Evolutionary conservation across 2,329 filamentous ascomycete species (phyloP).

Genomic region (Ophiocordyceps camponoti-saundersi): DNA sequence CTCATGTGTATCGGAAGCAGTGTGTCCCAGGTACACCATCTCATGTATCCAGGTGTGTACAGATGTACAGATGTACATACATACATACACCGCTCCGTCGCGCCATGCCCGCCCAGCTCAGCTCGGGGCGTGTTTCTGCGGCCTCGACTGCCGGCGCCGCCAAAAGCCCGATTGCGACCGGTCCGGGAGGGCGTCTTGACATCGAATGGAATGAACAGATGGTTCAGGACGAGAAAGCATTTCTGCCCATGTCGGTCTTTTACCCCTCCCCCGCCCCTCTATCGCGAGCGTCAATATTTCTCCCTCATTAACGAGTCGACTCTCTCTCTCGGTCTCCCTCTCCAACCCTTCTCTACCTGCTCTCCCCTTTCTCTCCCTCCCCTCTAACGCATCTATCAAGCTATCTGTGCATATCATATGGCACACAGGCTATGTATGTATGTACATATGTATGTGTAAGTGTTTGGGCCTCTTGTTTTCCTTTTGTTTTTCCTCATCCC

Average conservation of each 20-base stretch:
- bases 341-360: too few relatives aligned
- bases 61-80: too few relatives aligned
- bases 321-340: neutral
- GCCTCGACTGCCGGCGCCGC: neutral
- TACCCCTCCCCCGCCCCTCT: too few relatives aligned
- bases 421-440: too few relatives aligned
- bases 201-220: neutral
- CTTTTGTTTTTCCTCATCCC: neutral
- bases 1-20: too few relatives aligned
- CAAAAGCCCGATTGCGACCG: neutral
- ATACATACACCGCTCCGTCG: neutral
- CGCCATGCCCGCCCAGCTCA: neutral
- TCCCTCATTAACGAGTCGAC: neutral
- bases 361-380: too few relatives aligned
- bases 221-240: neutral
- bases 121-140: neutral
- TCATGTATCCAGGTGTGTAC: too few relatives aligned
- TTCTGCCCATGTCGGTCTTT: neutral
- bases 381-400: neutral
- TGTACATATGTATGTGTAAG: too few relatives aligned
- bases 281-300: neutral
- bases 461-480: neutral
- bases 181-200: neutral
- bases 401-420: neutral
- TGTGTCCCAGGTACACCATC: too few relatives aligned